phyloP scores from a whole-genome alignment of 495 filamentous ascomycete species.

The Bathelium albidoporum region DNA sequence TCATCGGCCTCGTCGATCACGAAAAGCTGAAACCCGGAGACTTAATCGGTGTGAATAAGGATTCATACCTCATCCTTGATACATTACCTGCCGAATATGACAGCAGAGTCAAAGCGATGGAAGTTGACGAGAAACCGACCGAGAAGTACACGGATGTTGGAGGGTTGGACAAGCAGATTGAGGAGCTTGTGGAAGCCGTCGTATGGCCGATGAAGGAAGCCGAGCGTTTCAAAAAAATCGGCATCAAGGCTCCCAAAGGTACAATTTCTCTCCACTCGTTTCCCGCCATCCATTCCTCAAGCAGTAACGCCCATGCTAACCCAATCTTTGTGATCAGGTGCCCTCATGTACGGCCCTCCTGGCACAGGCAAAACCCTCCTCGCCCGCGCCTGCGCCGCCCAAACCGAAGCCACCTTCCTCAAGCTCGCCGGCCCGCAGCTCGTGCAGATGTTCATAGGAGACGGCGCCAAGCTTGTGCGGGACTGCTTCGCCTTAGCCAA shows the following conservation, averaged over 20 bases:
- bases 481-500: conserved; percentile 97
- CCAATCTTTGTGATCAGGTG: conserved; percentile 45
- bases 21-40: conserved; percentile 88
- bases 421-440: conserved; percentile 96
- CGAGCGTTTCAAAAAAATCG: conserved; percentile 97
- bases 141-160: conserved; percentile 99
- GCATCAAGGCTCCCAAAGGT: conserved; percentile 99
- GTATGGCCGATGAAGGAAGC: conserved; percentile 99
- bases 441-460: conserved; percentile 99
- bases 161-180: conserved; percentile 97
- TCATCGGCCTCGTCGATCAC: conserved; percentile 95
- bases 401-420: conserved; percentile 98
- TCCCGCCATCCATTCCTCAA: not conserved
- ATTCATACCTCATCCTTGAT: conserved; percentile 97
- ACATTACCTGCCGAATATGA: conserved; percentile 99
- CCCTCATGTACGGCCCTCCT: conserved; percentile 96
- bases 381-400: conserved; percentile 90
- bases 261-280: conserved; percentile 17
- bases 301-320: not conserved
- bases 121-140: conserved; percentile 98
- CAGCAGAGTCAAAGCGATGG: conserved; percentile 98
- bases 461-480: conserved; percentile 94
- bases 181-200: conserved; percentile 97
- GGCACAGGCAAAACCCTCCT: conserved; percentile 95
- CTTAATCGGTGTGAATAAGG: conserved; percentile 97